A percentile compares a stretch with the other conserved stretches of the same genome.
Evolutionary conservation across 1,284 basidiomycete genomes (phyloP).

Genomic region (Xanthoconium separans): DNA sequence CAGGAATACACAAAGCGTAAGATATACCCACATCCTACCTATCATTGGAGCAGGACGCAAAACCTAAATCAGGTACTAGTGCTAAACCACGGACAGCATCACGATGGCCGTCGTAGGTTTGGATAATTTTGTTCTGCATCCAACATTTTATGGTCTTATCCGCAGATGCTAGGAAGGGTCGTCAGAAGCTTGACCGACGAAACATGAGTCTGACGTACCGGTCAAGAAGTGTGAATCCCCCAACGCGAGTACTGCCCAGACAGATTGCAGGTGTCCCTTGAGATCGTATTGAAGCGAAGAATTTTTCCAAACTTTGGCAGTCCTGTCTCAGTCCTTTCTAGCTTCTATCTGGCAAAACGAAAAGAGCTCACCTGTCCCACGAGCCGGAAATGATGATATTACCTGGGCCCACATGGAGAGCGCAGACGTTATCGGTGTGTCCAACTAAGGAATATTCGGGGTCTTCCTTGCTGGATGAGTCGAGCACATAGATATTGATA

Average conservation of each 20-base stretch:
- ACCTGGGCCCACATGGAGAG: conserved; percentile 68
- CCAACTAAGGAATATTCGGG: conserved; percentile 83
- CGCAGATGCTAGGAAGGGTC: conserved; percentile 75
- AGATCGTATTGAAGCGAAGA: conserved; percentile 77
- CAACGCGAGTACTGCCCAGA: conserved; percentile 90
- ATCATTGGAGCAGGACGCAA: conserved; percentile 96
- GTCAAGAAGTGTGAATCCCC: conserved; percentile 83
- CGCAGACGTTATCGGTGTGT: conserved; percentile 90
- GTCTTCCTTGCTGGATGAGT: conserved; percentile 53
- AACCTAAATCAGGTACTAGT: conserved; percentile 79
- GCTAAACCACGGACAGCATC: conserved; percentile 90
- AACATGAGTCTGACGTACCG: conserved; percentile 46
- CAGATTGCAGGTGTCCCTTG: conserved; percentile 85
- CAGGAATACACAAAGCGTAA: conserved; percentile 2
- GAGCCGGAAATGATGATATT: conserved; percentile 91
- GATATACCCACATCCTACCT: conserved; percentile 48
- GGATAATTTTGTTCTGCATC: conserved; percentile 70
- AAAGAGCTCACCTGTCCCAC: conserved; percentile 83
- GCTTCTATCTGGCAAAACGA: background rate
- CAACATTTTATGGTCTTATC: conserved; percentile 94
- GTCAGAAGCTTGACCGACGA: conserved; percentile 4
- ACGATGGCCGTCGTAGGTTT: conserved; percentile 82
- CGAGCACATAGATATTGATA: conserved; percentile 77
- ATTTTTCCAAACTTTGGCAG: conserved; percentile 92
- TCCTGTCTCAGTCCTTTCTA: conserved; percentile 47